Percentiles rank a stretch among this genome's conserved stretches.
Evolutionary conservation across 208 protist species (phyloP).

Genomic region (Pavlovales sp.): DNA sequence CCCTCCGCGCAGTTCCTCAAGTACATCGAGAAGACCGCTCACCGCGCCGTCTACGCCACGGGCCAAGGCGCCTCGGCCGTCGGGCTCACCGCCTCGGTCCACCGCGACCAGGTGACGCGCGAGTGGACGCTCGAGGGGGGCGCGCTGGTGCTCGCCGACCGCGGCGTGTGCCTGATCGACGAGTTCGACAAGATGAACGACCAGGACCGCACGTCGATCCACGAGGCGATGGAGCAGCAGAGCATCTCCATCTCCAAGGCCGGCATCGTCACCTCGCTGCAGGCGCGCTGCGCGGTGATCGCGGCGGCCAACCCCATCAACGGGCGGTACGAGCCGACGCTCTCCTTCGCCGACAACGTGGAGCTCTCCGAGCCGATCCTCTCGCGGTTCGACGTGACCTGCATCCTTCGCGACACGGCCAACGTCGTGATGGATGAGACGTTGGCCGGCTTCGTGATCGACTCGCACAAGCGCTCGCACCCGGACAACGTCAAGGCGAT

Average conservation of each 20-base stretch:
- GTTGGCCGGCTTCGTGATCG: constrained; percentile 90
- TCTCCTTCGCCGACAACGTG: constrained; percentile 92
- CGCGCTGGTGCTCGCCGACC: constrained; percentile 98
- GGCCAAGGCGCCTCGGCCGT: constrained; percentile 92
- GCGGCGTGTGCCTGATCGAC: constrained; percentile 98
- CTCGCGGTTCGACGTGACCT: constrained; percentile 92
- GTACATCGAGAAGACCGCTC: constrained; percentile 97
- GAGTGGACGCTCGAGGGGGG: constrained; percentile 99
- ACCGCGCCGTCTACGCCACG: constrained; percentile 96
- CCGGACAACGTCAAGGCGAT: constrained; percentile 27
- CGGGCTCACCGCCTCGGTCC: constrained; percentile 96
- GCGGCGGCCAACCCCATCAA: constrained; percentile 98
- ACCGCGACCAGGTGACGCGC: constrained; percentile 90
- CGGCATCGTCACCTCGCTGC: constrained; percentile 98
- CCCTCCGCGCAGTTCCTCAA: constrained; percentile 94
- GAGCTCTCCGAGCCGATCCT: constrained; percentile 98
- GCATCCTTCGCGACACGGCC: constrained; percentile 84
- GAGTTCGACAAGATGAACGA: constrained; percentile 98
- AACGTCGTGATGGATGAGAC: constrained; percentile 74
- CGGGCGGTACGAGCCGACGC: constrained; percentile 85
- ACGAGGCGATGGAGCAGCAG: constrained; percentile 99
- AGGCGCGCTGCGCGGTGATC: constrained; percentile 85
- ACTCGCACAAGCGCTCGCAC: constrained; percentile 79
- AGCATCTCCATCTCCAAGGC: constrained; percentile 98
- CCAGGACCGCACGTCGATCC: constrained; percentile 82